These are phyloP conservation scores for Solanum bukasovii DNA, from an alignment of 257 asterid genomes.

Conservation along the genomic window DNA sequence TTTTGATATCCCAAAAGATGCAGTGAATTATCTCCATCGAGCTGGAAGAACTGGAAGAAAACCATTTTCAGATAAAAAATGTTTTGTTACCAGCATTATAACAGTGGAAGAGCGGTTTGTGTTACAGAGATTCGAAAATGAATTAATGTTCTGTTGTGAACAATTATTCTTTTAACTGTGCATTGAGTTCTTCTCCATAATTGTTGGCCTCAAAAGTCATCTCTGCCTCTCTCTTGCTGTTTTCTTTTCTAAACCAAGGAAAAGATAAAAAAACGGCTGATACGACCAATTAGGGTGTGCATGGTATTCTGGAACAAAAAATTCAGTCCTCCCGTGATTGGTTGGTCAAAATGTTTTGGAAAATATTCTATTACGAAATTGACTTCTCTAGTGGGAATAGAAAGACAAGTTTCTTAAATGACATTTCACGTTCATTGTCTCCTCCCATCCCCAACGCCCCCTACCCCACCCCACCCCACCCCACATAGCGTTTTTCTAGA, in stretches of 20 bases:
- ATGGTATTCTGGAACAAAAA: not conserved
- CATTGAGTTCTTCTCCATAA: not conserved
- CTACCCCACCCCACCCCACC: not conserved
- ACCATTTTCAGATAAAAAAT: conserved; percentile 78
- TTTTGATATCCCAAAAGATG: conserved; percentile 87
- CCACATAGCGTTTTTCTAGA: not conserved
- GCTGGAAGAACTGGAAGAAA: conserved; percentile 97
- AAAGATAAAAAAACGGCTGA: not conserved
- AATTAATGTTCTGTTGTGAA: conserved; percentile 64
- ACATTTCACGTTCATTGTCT: not conserved
- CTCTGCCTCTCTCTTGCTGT: not conserved
- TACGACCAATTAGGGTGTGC: not conserved
- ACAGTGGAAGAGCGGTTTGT: conserved; percentile 75
- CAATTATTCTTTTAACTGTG: conserved; percentile 34
- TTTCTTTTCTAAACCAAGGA: not conserved
- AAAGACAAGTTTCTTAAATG: not conserved
- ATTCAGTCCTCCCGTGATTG: not conserved
- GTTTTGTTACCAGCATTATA: conserved; percentile 71
- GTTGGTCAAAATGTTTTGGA: not conserved
- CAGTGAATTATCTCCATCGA: conserved; percentile 82
- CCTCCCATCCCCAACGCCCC: not conserved
- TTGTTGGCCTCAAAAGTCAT: not conserved
- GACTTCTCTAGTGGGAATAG: not conserved
- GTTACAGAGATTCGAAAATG: conserved; percentile 79
- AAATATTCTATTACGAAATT: not conserved